These are phyloP conservation scores for Trypanosoma avium DNA, from an alignment of 208 protist genomes.

Conservation along the genomic window DNA sequence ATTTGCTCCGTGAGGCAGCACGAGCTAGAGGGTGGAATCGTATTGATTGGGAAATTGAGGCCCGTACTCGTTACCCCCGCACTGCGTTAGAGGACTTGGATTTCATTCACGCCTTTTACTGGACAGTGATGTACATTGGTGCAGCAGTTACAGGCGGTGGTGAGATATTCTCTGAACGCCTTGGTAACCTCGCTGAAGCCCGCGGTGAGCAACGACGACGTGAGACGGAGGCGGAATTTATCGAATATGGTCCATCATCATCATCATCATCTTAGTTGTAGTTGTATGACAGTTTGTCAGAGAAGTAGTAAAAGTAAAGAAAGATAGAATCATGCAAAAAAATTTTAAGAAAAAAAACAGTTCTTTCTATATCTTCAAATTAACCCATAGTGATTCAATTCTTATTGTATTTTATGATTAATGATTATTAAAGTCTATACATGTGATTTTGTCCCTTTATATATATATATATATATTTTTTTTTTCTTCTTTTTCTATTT, in stretches of 20 bases:
- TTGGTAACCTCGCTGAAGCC: slow-evolving; percentile 35
- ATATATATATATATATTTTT: not conserved
- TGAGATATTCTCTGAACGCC: slow-evolving; percentile 45
- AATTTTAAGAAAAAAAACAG: too few species aligned
- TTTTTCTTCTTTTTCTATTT: not conserved
- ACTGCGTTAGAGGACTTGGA: slow-evolving; percentile 48
- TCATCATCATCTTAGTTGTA: slow-evolving; percentile 1
- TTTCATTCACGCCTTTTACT: slow-evolving; percentile 61
- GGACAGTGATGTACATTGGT: slow-evolving; percentile 53
- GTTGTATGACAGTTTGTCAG: slow-evolving; percentile 23
- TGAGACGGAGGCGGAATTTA: slow-evolving; percentile 23
- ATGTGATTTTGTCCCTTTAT: too few species aligned
- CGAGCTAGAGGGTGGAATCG: slow-evolving; percentile 49
- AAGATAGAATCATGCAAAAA: slow-evolving; percentile 13
- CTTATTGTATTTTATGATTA: not conserved
- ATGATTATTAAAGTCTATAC: not conserved
- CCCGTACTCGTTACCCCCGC: slow-evolving; percentile 43
- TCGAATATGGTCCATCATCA: slow-evolving; percentile 7
- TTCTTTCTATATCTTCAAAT: too few species aligned
- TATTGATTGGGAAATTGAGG: slow-evolving; percentile 64
- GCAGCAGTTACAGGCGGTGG: slow-evolving; percentile 36
- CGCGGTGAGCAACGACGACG: not conserved
- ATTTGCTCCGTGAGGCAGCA: slow-evolving; percentile 57
- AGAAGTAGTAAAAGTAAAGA: slow-evolving; percentile 25
- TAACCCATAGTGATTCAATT: not conserved